Evolutionary conservation across 768 basidiomycete genomes (phyloP).

Genomic region (Lanmaoa rubissima): DNA sequence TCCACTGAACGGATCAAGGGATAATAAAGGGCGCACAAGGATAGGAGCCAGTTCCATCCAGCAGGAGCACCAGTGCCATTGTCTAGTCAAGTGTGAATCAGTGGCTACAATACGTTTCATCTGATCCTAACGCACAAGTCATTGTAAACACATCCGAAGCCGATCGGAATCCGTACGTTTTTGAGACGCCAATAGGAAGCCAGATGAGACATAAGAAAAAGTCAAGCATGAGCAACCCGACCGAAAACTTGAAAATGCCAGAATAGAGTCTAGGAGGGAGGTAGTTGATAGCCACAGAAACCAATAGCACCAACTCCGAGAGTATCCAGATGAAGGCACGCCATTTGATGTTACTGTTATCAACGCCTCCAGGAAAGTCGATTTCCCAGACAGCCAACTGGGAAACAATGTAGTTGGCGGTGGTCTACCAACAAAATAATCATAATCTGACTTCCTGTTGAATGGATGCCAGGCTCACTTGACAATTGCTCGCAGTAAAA

Average conservation of each 20-base stretch:
- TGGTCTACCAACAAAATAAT: conserved; percentile 48
- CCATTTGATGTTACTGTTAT: conserved; percentile 75
- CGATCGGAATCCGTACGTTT: conserved; percentile 84
- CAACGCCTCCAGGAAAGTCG: conserved; percentile 78
- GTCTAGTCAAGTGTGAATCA: conserved; percentile 43
- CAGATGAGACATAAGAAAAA: conserved; percentile 87
- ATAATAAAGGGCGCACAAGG: conserved; percentile 53
- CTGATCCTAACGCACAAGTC: conserved; percentile 58
- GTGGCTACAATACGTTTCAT: neutral
- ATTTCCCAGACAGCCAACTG: conserved; percentile 77
- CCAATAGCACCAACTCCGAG: conserved; percentile 67
- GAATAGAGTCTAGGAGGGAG: conserved; percentile 77
- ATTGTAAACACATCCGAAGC: conserved; percentile 81
- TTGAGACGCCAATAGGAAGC: conserved; percentile 89
- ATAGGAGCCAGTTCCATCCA: conserved; percentile 91
- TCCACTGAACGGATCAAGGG: neutral
- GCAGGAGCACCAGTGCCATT: conserved; percentile 86
- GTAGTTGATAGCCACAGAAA: conserved; percentile 82
- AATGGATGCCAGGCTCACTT: conserved; percentile 44
- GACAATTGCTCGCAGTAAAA: conserved; percentile 84
- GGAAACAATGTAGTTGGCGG: conserved; percentile 88
- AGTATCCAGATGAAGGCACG: conserved; percentile 82
- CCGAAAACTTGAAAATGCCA: conserved; percentile 70
- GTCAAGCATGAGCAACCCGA: conserved; percentile 77
- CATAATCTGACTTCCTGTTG: neutral